phyloP scores from a whole-genome alignment of 2,329 filamentous ascomycete genomes.

The Chalaropsis thielavioides region DNA sequence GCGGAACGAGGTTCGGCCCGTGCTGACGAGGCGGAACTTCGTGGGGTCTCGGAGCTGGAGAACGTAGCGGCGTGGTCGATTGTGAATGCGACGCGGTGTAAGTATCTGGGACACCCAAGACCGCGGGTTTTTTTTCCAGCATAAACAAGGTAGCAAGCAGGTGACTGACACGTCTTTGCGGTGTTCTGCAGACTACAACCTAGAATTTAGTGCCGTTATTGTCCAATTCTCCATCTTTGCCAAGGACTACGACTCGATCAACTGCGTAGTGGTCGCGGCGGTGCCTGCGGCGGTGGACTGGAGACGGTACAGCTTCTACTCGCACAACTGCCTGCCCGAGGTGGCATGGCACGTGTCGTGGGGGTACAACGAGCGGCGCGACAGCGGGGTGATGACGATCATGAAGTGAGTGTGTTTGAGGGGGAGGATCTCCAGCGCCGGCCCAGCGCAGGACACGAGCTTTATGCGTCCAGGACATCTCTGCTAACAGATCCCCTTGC shows the following conservation, averaged over 20 bases:
- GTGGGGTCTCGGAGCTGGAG: conserved; percentile 3
- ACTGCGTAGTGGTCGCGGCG: conserved; percentile 18
- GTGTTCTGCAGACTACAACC: conserved; percentile 7
- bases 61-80: conserved; percentile 16
- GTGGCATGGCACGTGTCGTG: conserved; percentile 24
- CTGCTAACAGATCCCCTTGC: background rate
- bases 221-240: conserved; percentile 10
- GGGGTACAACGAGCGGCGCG: conserved; percentile 23
- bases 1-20: background rate
- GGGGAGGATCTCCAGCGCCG: too few species aligned
- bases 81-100: conserved; percentile 16
- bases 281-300: conserved; percentile 16
- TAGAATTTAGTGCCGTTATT: conserved; percentile 13
- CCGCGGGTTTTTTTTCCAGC: background rate
- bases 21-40: background rate
- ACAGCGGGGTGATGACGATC: conserved; percentile 24
- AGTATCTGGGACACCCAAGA: background rate
- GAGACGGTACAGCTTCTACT: conserved; percentile 21
- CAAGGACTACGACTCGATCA: conserved; percentile 10
- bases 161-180: background rate
- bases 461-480: background rate
- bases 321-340: conserved; percentile 20
- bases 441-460: background rate
- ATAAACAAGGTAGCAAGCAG: too few species aligned
- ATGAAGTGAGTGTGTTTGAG: conserved; percentile 25